Evolutionary conservation across 371 early-diverging fungal species (phyloP).

Genomic region (Lichtheimia ramosa): DNA sequence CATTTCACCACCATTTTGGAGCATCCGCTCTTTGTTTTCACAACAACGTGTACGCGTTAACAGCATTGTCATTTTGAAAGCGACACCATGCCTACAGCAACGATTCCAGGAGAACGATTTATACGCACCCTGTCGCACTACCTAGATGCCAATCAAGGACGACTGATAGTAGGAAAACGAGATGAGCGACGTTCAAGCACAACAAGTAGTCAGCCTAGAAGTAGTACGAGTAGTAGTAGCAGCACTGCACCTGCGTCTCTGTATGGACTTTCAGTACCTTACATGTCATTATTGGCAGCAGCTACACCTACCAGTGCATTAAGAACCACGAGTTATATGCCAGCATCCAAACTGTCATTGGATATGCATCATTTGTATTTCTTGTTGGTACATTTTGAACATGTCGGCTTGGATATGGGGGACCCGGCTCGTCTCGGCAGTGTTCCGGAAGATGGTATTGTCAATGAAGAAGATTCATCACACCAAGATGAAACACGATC

Average conservation of each 20-base stretch:
- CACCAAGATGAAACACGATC: constrained; percentile 43
- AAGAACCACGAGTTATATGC: constrained; percentile 37
- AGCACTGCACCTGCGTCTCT: constrained; percentile 30
- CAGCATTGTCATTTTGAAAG: too few species aligned
- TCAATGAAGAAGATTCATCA: constrained; percentile 31
- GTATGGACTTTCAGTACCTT: constrained; percentile 30
- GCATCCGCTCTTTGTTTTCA: too few species aligned
- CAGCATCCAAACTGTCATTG: constrained; percentile 45
- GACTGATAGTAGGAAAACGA: constrained; percentile 13
- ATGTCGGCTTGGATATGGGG: constrained; percentile 56
- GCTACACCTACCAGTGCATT: constrained; percentile 36
- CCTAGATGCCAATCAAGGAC: constrained; percentile 54
- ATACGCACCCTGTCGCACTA: constrained; percentile 61
- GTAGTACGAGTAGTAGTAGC: constrained; percentile 20
- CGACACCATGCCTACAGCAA: not conserved
- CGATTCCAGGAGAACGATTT: constrained; percentile 56
- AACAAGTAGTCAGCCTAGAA: constrained; percentile 13
- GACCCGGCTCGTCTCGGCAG: constrained; percentile 34
- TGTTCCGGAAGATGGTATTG: constrained; percentile 31
- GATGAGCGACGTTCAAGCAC: constrained; percentile 8
- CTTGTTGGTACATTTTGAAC: constrained; percentile 59
- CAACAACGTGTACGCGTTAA: too few species aligned
- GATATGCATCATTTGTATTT: constrained; percentile 65
- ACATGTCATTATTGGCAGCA: constrained; percentile 48
- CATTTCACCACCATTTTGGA: too few species aligned